These are phyloP conservation scores for Yueomyces sinensis DNA, from an alignment of 805 yeast species.

Conservation along the genomic window DNA sequence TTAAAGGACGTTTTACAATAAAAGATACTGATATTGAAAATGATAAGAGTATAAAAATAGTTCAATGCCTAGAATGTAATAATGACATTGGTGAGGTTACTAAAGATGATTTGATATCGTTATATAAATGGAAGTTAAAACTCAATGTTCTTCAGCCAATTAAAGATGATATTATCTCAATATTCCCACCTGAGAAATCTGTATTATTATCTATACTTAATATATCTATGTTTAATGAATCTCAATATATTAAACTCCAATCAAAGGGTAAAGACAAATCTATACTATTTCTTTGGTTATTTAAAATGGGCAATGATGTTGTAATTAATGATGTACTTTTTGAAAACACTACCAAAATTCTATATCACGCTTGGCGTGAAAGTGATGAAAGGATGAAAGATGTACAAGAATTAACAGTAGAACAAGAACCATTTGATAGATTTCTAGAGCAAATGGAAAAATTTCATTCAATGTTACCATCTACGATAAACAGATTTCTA, in stretches of 20 bases:
- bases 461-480: constrained; percentile 8
- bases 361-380: constrained; percentile 6
- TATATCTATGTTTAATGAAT: constrained; percentile 11
- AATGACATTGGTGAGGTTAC: constrained; percentile 10
- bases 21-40: constrained; percentile 1
- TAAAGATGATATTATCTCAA: neutral
- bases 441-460: constrained; percentile 6
- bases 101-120: constrained; percentile 8
- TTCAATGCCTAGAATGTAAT: too few species aligned
- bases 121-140: constrained; percentile 17
- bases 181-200: constrained; percentile 11
- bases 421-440: constrained; percentile 6
- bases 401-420: constrained; percentile 9
- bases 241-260: constrained; percentile 12
- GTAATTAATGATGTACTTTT: constrained; percentile 3
- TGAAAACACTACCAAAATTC: constrained; percentile 14
- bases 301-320: constrained; percentile 13
- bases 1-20: neutral
- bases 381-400: constrained; percentile 9
- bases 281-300: constrained; percentile 15
- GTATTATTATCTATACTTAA: constrained; percentile 13
- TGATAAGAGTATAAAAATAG: too few species aligned
- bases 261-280: constrained; percentile 1
- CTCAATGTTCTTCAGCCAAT: constrained; percentile 3
- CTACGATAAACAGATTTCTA: constrained; percentile 3